Conservation (phyloP, 2,329 filamentous ascomycete genomes). For the Stemphylium beticola region DNA sequence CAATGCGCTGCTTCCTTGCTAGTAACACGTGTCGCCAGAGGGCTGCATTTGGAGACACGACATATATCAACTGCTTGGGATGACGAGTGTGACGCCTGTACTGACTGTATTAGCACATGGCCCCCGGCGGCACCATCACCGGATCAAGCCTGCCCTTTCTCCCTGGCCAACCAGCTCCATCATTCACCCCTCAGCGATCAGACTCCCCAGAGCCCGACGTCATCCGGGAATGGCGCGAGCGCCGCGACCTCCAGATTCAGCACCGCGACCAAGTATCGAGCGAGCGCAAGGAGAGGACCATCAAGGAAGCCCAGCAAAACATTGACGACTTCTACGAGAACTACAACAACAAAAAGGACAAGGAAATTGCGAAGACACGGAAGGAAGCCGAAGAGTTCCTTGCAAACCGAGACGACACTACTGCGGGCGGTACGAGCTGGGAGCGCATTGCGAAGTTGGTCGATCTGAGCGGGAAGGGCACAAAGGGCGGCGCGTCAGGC, state of each 20-base stretch:
- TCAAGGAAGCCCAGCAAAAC: slow-evolving; percentile 88
- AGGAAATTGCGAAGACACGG: slow-evolving; percentile 83
- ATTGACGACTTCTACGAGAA: slow-evolving; percentile 99
- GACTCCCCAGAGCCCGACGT: slow-evolving; percentile 88
- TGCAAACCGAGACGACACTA: slow-evolving; percentile 85
- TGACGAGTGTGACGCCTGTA: background rate
- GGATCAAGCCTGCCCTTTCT: slow-evolving; percentile 66
- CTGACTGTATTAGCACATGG: slow-evolving; percentile 64
- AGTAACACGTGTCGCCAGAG: background rate
- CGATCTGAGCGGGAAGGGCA: slow-evolving; percentile 93
- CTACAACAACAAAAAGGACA: slow-evolving; percentile 98
- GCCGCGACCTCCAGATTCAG: slow-evolving; percentile 79
- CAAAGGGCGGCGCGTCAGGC: slow-evolving; percentile 82
- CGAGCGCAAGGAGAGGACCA: slow-evolving; percentile 80
- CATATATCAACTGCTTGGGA: background rate
- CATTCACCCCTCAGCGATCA: slow-evolving; percentile 58
- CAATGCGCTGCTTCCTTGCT: slow-evolving; percentile 8
- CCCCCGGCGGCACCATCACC: slow-evolving; percentile 80
- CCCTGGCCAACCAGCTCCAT: slow-evolving; percentile 44
- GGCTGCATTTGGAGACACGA: background rate
- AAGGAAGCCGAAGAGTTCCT: slow-evolving; percentile 95
- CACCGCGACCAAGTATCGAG: slow-evolving; percentile 86
- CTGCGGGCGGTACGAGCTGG: slow-evolving; percentile 95
- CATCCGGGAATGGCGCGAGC: slow-evolving; percentile 88
- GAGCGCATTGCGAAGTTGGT: slow-evolving; percentile 97